Evolutionary conservation across 805 yeast species (phyloP), one percentile per base, ranked within the genome.

Genomic region (Diddensiella caesifluorescens): DNA sequence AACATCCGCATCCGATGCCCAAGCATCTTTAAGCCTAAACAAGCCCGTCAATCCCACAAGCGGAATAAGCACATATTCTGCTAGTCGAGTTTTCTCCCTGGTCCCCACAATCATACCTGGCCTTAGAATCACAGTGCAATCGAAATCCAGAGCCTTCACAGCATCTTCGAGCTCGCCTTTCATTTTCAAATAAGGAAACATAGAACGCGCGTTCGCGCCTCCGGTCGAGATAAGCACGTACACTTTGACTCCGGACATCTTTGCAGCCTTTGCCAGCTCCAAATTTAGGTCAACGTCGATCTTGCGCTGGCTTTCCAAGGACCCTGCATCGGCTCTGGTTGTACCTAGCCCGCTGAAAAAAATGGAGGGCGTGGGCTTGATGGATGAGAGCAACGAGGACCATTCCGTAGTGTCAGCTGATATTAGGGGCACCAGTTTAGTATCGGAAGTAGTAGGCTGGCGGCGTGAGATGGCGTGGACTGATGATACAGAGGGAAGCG

Each of bases 131-230:
- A 86, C 73, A 1, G 88, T 78, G 41, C 77, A 69, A n/a, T 79
- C 80, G 60, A 86, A 88, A 21, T 69, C 72, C 44, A 87, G 66
- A 0, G 66, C 77, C 33, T 69, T 62, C 6, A 88, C 65, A 35
- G 77, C 86, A 34, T 78, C 73, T 57, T 88, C 96, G 37, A 83
- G 67, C 39, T 79, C 74, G 22, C 95, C 95, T 59, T 88, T 88
- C 61, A 82, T 70, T 51, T 70, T 70, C 33, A 75, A 39, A 54
- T 87, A 88, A 3, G 80, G 71, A 31, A 84, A 67, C n/a, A 51
- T 52, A 0, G 95, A 83, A 26, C 55, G 50, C 0, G 73, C 53
- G 44, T 65, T 67, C 0, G 95, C 86, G n/a, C 87, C 87, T 0
- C 55, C 38, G 2, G 88, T 66, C 3, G 88, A 77, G 4, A 88